Base-by-base conservation (phyloP, 1,139 yeast genomes). In the Pichiaceae sp. region DNA sequence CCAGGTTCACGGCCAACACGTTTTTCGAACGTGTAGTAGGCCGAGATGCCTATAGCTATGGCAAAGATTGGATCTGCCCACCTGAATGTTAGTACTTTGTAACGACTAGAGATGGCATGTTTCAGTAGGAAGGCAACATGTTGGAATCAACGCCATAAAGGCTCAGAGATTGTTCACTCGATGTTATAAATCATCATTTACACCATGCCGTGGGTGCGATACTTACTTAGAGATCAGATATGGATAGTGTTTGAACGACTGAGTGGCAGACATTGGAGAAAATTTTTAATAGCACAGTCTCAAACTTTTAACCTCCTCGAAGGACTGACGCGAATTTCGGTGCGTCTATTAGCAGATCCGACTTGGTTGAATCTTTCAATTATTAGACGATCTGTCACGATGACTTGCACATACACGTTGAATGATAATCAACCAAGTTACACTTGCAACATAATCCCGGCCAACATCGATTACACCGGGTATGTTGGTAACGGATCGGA, bases 11-110 rank as follows among this genome's bases (percentile, higher is more conserved):
- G 63, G 2, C 70, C 73, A 2, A 64, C 66, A 44, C 83, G 61
- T 40, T 53, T 59, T 50, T 80, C 89, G 42, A 76, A 75, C 7
- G 75, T 59, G 44, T 71, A 76, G 52, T 75, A 80, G 3, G 85
- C 75, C 4, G 70, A 59, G 0, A 67, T 64, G 0, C 89, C 89
- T 4, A 78, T 66, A 0, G 64, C 56, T 1, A 78, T 49, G 1
- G 80, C 86, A 42, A 77, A 66, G 2, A 77, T 20, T 2, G 86
- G 85, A 51, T 80, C 89, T 26, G 45, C 20, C 48, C 52, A 51
- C 39, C 55, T 52, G 32, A 15, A 30, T 11, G 24, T 28, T 7
- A 21, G 11, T 21, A 21, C 11, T 21, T 11, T 21, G 9, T 7
- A 21, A 21, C 7, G 24, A 7, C 24, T 21, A 7, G 11, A 21